Conservation (phyloP, 106 monocot species). For the Dendrobium huoshanense region DNA sequence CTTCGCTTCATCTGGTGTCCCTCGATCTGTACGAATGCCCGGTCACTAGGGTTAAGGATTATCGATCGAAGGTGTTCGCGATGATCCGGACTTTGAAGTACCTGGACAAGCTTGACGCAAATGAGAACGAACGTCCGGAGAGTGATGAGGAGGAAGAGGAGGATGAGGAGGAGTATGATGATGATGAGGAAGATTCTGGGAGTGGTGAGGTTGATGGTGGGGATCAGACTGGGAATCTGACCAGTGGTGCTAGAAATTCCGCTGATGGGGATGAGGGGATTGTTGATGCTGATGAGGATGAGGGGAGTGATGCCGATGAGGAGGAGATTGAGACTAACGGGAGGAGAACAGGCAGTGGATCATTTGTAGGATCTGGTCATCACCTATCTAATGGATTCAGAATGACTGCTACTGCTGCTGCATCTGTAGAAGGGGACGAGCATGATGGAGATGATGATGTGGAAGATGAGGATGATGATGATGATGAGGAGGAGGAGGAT, state of each 20-base stretch:
- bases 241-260: conserved; percentile 13
- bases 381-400: conserved; percentile 57
- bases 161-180: conserved; percentile 72
- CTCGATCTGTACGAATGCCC: conserved; percentile 96
- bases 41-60: conserved; percentile 72
- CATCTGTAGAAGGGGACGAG: conserved; percentile 10
- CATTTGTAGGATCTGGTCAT: conserved; percentile 1
- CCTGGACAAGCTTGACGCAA: conserved; percentile 86
- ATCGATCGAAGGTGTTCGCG: conserved; percentile 71
- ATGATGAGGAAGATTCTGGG: conserved; percentile 42
- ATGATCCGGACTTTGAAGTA: conserved; percentile 81
- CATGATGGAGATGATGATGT: conserved; percentile 36
- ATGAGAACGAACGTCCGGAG: conserved; percentile 92
- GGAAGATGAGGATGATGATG: conserved; percentile 39
- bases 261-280: conserved; percentile 20
- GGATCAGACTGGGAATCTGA: conserved; percentile 29
- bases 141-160: conserved; percentile 87
- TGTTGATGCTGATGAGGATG: conserved; percentile 70
- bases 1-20: conserved; percentile 61
- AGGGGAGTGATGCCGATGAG: conserved; percentile 84
- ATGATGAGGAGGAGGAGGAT: conserved; percentile 44
- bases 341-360: conserved; percentile 22
- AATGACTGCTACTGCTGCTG: conserved; percentile 23
- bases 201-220: conserved; percentile 78
- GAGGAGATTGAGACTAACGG: conserved; percentile 40